phyloP scores from a whole-genome alignment of 1,284 basidiomycete species.

The Puccinia triticina region DNA sequence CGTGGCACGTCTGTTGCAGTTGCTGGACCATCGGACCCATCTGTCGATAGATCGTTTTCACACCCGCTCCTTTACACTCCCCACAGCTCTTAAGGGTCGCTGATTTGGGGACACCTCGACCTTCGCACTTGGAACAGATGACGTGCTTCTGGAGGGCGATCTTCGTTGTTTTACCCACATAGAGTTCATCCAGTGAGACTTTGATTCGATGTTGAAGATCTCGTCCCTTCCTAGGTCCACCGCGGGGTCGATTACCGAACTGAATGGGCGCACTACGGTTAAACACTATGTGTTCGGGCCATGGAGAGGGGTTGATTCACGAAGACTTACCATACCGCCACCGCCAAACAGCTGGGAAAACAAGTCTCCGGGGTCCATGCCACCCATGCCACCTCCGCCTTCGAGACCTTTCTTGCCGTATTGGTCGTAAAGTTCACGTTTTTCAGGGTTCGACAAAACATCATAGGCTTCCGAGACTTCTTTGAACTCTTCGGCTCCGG shows the following conservation, averaged over 20 bases:
- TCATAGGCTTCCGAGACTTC: constrained; percentile 91
- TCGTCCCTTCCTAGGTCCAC: constrained; percentile 93
- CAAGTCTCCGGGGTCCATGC: constrained; percentile 96
- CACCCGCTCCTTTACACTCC: constrained; percentile 83
- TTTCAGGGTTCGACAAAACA: constrained; percentile 85
- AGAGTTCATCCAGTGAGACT: constrained; percentile 95
- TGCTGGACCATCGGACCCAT: constrained; percentile 99
- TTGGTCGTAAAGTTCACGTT: constrained; percentile 82
- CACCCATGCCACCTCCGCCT: constrained; percentile 67
- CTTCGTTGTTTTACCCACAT: constrained; percentile 98
- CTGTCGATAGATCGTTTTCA: constrained; percentile 88
- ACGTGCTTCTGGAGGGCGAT: constrained; percentile 94
- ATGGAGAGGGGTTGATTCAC: background rate
- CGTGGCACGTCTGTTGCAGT: constrained; percentile 91
- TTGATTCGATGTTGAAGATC: constrained; percentile 96
- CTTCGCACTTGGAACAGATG: constrained; percentile 89
- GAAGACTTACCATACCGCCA: constrained; percentile 64
- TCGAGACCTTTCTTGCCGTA: constrained; percentile 89
- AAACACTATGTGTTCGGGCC: background rate
- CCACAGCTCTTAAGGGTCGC: constrained; percentile 83
- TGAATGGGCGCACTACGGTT: constrained; percentile 61
- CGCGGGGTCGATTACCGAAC: constrained; percentile 66
- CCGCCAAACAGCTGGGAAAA: constrained; percentile 94
- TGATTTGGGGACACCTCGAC: constrained; percentile 89
- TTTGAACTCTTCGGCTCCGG: constrained; percentile 82